Evolutionary conservation across 2,329 filamentous ascomycete species (phyloP), one percentile per base, ranked within the genome.

Genomic region (Pseudogymnoascus sp.): DNA sequence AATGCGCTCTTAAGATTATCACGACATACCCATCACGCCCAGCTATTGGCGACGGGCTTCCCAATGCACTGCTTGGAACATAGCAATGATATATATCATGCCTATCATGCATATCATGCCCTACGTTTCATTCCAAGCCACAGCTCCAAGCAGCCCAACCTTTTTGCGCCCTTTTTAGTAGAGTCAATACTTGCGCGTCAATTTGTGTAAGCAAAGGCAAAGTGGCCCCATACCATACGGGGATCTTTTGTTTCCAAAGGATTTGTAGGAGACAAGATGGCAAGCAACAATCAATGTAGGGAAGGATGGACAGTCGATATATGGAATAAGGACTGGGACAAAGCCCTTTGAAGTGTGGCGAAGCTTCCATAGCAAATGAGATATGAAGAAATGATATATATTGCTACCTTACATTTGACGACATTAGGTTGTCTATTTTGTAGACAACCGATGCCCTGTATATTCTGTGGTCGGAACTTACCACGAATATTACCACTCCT

Each of bases 21-120:
- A 92, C 76, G 90, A 92, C 25, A 94, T 97, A 89, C 96, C 97
- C 74, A 81, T 82, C 72, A 91, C 90, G 74, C 96, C 92, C 14
- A 18, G 4, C 47, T 56, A 11, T 31, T 56, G 25, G 47, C 47
- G 5, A 31, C 25, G 16, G 10, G 1, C 8, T 12, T 31, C n/a
- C 16, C 8, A 12, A 53, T 31, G 14, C n/a, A 11, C 25, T 31
- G 25, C 12, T 53, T 53, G 25, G 47, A 31, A 53, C 8, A 53
- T 53, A 25, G 23, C 25, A 31, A 31, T 53, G 47, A 35, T 56
- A 35, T 21, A 5, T 18, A 33, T 18, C 50, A 33, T 56, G 23
- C 23, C 23, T 25, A 25, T 25, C 23, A 23, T 23, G 23, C 23
- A 2, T 23, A 33, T 18, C 50, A 33, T 56, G 16, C 7, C 50